A percentile compares a stretch with the other conserved stretches of the same genome.
These are phyloP conservation scores for Prinsepia uniflora DNA, from an alignment of 306 rosid species.

Conservation along the genomic window DNA sequence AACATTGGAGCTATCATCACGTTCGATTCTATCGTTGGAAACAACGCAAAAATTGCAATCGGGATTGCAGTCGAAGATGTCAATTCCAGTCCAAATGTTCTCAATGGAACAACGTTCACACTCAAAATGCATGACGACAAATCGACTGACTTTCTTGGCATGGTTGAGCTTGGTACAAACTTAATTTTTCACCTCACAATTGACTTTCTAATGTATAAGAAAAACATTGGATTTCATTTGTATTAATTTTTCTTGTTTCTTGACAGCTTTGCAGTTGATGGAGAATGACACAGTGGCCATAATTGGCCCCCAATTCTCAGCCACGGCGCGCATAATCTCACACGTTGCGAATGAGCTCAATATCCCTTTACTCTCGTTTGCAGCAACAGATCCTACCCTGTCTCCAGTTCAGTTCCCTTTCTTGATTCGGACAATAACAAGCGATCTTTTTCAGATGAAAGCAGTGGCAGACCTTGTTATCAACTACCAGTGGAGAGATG, in stretches of 20 bases:
- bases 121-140: slow-evolving; percentile 36
- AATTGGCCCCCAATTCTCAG: slow-evolving; percentile 52
- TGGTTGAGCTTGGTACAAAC: slow-evolving; percentile 5
- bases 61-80: slow-evolving; percentile 47
- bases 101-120: slow-evolving; percentile 40
- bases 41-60: slow-evolving; percentile 52
- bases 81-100: slow-evolving; percentile 36
- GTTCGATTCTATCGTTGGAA: slow-evolving; percentile 45
- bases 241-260: not conserved
- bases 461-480: slow-evolving; percentile 29
- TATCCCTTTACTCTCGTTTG: slow-evolving; percentile 50
- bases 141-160: slow-evolving; percentile 51
- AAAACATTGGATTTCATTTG: no score
- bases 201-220: no score
- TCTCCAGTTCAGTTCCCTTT: slow-evolving; percentile 24
- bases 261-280: slow-evolving; percentile 44
- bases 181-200: no score
- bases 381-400: slow-evolving; percentile 31
- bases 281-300: slow-evolving; percentile 52
- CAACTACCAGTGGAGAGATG: slow-evolving; percentile 28
- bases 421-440: slow-evolving; percentile 25
- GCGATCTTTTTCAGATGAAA: slow-evolving; percentile 27
- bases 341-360: slow-evolving; percentile 55
- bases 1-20: slow-evolving; percentile 53
- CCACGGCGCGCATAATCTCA: slow-evolving; percentile 43